Percentiles rank a stretch among this genome's conserved stretches.
Evolutionary conservation across 257 asterid species (phyloP).

Genomic region (Jacaranda mimosifolia): DNA sequence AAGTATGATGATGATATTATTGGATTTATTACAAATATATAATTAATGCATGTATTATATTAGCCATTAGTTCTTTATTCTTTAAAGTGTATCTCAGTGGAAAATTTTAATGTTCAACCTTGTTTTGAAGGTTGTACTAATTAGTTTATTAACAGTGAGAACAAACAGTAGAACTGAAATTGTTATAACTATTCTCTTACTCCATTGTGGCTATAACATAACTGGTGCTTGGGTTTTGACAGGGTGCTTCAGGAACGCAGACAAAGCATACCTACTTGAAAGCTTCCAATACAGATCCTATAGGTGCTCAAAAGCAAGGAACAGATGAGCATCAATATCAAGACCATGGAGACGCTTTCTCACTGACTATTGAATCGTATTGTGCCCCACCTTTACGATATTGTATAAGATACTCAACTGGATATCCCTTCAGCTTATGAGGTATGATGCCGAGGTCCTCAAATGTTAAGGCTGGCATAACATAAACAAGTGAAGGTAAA

Average conservation of each 20-base stretch:
- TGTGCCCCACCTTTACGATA: conserved; percentile 93
- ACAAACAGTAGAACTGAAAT: conserved; percentile 21
- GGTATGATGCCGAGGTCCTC: conserved; percentile 82
- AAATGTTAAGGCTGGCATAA: conserved; percentile 76
- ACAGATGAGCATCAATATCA: conserved; percentile 55
- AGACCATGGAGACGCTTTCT: conserved; percentile 59
- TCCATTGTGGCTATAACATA: conserved; percentile 7
- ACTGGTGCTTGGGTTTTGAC: conserved; percentile 6
- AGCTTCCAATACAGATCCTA: background rate
- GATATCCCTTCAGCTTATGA: conserved; percentile 88
- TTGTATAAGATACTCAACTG: conserved; percentile 81
- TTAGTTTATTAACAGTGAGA: conserved; percentile 24
- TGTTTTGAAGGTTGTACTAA: conserved; percentile 23
- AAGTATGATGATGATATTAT: no score
- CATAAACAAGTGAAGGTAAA: conserved; percentile 1
- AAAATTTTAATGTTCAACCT: conserved; percentile 6
- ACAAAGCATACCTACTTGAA: conserved; percentile 33
- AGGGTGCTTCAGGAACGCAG: conserved; percentile 26
- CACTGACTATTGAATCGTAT: conserved; percentile 91
- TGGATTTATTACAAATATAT: no score
- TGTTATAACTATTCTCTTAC: conserved; percentile 8
- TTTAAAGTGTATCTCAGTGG: background rate
- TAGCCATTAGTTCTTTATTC: conserved; percentile 14
- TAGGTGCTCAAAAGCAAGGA: conserved; percentile 14
- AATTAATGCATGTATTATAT: no score